A percentile compares a stretch with the other conserved stretches of the same genome.
phyloP scores from a whole-genome alignment of 495 filamentous ascomycete species.

The Neurospora sp. region DNA sequence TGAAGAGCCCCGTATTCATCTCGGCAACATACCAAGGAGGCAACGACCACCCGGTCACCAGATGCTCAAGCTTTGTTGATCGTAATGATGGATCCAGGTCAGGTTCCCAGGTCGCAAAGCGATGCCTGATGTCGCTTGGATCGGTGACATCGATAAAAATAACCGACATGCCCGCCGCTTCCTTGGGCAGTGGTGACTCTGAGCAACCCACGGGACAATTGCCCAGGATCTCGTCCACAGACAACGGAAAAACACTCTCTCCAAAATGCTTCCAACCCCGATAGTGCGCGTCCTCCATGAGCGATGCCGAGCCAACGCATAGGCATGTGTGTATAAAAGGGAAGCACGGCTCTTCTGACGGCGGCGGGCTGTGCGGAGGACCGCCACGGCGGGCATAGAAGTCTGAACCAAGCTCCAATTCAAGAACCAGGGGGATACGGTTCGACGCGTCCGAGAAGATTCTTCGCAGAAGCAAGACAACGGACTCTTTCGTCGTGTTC shows the following conservation, averaged over 20 bases:
- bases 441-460: background rate
- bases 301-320: background rate
- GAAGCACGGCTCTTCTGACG: background rate
- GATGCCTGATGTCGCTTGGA: background rate
- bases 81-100: background rate
- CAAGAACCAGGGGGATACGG: background rate
- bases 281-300: background rate
- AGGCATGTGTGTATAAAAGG: background rate
- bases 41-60: background rate
- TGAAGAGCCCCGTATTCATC: background rate
- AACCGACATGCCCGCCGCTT: background rate
- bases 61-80: background rate
- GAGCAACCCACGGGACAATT: background rate
- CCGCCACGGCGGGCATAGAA: background rate
- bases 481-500: background rate
- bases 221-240: background rate
- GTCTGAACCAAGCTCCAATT: background rate
- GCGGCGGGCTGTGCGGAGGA: background rate
- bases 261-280: background rate
- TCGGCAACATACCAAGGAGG: background rate
- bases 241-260: background rate
- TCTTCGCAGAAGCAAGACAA: background rate
- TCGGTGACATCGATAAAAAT: background rate
- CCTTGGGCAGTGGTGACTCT: background rate
- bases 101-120: background rate